Evolutionary conservation across 305 asterid species (phyloP).

Genomic region (Fraxinus xanthoxyloides): DNA sequence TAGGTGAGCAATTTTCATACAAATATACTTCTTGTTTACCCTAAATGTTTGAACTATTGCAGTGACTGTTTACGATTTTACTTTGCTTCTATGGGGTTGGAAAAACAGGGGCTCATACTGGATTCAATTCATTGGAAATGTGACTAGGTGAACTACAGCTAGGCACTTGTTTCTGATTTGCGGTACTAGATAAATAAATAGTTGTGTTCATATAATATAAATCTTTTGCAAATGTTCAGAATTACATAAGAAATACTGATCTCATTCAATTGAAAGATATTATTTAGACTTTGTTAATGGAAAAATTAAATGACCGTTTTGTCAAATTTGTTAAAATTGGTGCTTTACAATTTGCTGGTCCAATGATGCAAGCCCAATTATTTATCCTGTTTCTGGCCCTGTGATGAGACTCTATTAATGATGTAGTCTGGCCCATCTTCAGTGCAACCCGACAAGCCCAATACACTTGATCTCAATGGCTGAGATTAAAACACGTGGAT

Average conservation of each 20-base stretch:
- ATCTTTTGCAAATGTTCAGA: background rate
- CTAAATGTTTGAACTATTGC: constrained; percentile 1
- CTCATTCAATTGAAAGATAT: background rate
- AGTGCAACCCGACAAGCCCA: too few relatives aligned
- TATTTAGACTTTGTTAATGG: background rate
- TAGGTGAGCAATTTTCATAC: constrained; percentile 32
- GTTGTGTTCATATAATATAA: constrained; percentile 8
- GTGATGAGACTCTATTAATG: too few relatives aligned
- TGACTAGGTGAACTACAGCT: constrained; percentile 41
- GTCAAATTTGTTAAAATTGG: too few relatives aligned
- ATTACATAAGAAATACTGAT: background rate
- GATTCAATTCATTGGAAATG: constrained; percentile 35
- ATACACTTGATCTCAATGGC: too few relatives aligned
- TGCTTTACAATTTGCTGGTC: too few relatives aligned
- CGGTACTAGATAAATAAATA: constrained; percentile 4
- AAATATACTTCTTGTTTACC: background rate
- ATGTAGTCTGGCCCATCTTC: too few relatives aligned
- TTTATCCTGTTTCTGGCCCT: too few relatives aligned
- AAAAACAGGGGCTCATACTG: constrained; percentile 38
- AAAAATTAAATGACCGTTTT: background rate
- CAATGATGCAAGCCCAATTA: too few relatives aligned
- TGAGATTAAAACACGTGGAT: too few relatives aligned
- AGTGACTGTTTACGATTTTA: constrained; percentile 18
- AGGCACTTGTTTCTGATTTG: constrained; percentile 3
- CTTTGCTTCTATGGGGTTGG: constrained; percentile 31